A percentile compares a stretch with the other conserved stretches of the same genome.
phyloP scores from a whole-genome alignment of 768 basidiomycete genomes.

The Leccinellum albellum region DNA sequence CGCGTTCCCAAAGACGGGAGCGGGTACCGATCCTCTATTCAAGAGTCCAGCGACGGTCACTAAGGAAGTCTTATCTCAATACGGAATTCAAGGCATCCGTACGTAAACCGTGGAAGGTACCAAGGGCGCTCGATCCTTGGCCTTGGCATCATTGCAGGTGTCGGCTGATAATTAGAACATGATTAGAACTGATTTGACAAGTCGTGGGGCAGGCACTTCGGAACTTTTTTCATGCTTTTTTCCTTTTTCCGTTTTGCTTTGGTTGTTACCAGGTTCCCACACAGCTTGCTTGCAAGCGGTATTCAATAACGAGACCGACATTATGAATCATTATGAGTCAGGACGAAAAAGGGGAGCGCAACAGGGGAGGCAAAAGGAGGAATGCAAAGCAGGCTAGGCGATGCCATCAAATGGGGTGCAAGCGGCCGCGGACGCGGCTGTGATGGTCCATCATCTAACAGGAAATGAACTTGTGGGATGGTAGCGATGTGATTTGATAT shows the following conservation, averaged over 20 bases:
- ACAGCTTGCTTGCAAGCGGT: background rate
- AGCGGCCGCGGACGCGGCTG: background rate
- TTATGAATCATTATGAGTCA: background rate
- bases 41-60: constrained; percentile 72
- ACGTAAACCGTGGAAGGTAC: constrained; percentile 7
- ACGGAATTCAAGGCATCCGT: constrained; percentile 48
- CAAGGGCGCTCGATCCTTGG: background rate
- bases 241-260: background rate
- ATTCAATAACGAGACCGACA: background rate
- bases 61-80: constrained; percentile 54
- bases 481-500: background rate
- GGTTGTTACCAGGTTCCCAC: background rate
- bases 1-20: constrained; percentile 90
- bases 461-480: background rate
- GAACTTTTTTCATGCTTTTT: background rate
- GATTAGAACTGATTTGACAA: background rate
- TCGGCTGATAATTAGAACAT: background rate
- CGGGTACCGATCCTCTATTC: constrained; percentile 83
- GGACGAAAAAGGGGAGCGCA: background rate
- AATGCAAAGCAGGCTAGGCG: background rate
- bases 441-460: background rate
- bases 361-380: background rate
- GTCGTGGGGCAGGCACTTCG: background rate
- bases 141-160: background rate
- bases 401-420: background rate